These are phyloP conservation scores for Tetracentron sinense DNA, from an alignment of 164 flowering plant genomes.

Conservation along the genomic window DNA sequence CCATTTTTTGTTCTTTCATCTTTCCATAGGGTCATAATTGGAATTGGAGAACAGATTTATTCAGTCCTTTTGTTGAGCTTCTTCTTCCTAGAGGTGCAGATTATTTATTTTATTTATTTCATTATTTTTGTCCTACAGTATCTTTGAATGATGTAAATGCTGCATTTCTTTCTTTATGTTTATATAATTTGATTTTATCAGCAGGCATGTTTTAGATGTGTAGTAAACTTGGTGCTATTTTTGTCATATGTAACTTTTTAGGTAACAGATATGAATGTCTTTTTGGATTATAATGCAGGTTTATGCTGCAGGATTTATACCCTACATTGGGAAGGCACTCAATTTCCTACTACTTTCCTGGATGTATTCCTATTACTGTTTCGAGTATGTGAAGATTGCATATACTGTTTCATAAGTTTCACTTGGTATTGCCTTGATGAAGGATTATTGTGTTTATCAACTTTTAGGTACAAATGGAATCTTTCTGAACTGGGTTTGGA, in stretches of 20 bases:
- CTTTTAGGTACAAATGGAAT: constrained; percentile 88
- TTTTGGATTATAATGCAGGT: constrained; percentile 46
- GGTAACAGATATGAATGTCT: constrained; percentile 8
- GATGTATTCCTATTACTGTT: constrained; percentile 97
- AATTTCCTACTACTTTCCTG: constrained; percentile 85
- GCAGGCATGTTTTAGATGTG: background rate
- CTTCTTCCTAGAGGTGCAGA: constrained; percentile 80
- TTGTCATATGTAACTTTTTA: background rate
- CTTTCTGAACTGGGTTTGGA: constrained; percentile 66
- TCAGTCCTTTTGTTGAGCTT: constrained; percentile 65
- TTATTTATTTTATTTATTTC: background rate
- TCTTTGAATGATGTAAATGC: background rate
- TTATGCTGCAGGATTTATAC: constrained; percentile 67
- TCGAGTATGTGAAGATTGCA: constrained; percentile 63
- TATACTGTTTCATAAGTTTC: background rate
- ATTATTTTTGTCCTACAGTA: background rate
- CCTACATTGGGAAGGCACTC: constrained; percentile 71
- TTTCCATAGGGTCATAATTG: constrained; percentile 60
- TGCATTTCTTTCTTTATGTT: constrained; percentile 2
- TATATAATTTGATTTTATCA: background rate
- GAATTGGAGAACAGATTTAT: constrained; percentile 72
- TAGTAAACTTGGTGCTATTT: background rate
- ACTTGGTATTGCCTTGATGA: constrained; percentile 1
- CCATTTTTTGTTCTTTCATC: background rate
- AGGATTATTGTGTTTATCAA: constrained; percentile 7